Evolutionary conservation across 768 basidiomycete species (phyloP), one percentile per base, ranked within the genome.

Genomic region (Exidia glandulosa): DNA sequence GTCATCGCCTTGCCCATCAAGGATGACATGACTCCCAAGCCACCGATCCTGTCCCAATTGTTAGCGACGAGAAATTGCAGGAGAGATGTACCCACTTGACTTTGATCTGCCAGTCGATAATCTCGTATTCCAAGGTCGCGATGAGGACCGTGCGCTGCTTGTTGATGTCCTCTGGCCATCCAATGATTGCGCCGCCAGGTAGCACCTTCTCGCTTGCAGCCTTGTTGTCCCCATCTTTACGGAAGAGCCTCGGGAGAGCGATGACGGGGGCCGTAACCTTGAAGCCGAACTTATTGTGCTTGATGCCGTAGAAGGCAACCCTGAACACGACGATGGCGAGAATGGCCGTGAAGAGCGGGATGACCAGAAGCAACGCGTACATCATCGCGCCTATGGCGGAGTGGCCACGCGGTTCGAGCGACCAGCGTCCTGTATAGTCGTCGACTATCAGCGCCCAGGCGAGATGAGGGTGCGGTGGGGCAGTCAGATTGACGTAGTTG

Each of bases 1-100:
- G 88, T 90, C 94, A 96, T 96, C 4, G 94, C 93, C 72, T 95
- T 96, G 63, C 94, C 94, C 94, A 96, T 96, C 34, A 96, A 77
- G 72, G 87, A 87, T 2, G 94, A 95, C 94, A 96, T 96, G 75
- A 95, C 94, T 78, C 94, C 94, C 23, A 96, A 79, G 73, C 94
- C 94, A 75, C 94, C 94, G 64, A 95, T 95, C 79, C 41, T 45
- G 23, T 6, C 5, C 56, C 55, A 37, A 56, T 5, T 34, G 34
- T 25, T 7, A 2, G 29, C 14, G n/a, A 30, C 14, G 23, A 56
- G n/a, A 27, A 25, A 29, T 14, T 31, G 50, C 7, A 7, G 27
- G 12, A 16, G 9, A 62, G n/a, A 41, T 45, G 41, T 19, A 19
- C 41, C 23, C 19, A 45, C 41, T 95, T 95, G 77, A 96, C 94